A percentile compares a stretch with the other conserved stretches of the same genome.
Evolutionary conservation across 2,329 filamentous ascomycete species (phyloP).

Genomic region (Graphilbum fragrans): DNA sequence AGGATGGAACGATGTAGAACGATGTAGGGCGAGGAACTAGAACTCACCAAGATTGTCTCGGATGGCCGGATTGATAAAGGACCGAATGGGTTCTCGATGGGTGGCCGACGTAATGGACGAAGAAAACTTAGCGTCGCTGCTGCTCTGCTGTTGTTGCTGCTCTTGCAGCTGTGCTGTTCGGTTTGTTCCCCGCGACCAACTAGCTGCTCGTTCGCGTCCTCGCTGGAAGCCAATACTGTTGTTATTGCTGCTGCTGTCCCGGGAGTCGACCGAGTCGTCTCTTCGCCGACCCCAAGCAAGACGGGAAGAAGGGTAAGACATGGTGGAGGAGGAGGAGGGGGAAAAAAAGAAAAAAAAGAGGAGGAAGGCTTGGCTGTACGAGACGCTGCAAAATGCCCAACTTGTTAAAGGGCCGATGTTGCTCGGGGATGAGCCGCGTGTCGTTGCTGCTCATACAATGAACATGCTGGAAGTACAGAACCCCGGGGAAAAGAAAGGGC

Average conservation of each 20-base stretch:
- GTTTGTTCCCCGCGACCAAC: neutral
- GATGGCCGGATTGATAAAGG: conserved; percentile 56
- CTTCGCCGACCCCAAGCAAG: neutral
- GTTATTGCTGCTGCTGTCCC: neutral
- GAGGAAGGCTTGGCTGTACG: no score
- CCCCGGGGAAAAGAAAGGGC: no score
- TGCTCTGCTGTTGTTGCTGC: conserved; percentile 15
- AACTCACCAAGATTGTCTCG: conserved; percentile 45
- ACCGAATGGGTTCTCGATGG: conserved; percentile 56
- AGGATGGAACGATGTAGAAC: no score
- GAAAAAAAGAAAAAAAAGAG: no score
- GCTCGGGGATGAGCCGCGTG: no score
- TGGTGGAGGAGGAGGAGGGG: neutral
- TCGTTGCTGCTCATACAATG: no score
- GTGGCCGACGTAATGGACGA: conserved; percentile 25
- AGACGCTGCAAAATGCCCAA: no score
- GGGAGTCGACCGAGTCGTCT: neutral
- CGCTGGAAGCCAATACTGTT: neutral
- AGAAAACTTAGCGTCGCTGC: conserved; percentile 18
- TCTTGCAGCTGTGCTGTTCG: conserved; percentile 4
- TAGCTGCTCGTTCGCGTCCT: neutral
- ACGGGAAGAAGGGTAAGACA: neutral
- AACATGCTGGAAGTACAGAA: no score
- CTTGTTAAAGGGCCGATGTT: no score
- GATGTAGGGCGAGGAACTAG: no score